A percentile compares a stretch with the other conserved stretches of the same genome.
These are phyloP conservation scores for Phytopythium aichiense DNA, from an alignment of 352 stramenopile species.

Conservation along the genomic window DNA sequence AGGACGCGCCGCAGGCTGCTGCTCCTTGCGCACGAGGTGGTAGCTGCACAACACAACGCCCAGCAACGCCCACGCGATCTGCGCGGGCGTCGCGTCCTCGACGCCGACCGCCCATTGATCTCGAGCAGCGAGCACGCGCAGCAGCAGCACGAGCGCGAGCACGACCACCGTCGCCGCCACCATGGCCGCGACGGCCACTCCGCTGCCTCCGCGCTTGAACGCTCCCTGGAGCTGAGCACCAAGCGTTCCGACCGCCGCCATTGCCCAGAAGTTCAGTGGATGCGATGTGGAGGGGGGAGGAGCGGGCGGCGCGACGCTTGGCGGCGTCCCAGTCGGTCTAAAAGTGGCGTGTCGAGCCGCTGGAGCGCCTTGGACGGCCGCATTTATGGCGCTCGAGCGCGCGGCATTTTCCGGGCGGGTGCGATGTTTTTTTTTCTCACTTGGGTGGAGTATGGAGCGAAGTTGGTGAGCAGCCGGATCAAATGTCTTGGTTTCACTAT, in stretches of 20 bases:
- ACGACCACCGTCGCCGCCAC: slow-evolving; percentile 4
- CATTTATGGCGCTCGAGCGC: neutral
- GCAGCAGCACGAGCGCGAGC: neutral
- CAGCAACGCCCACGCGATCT: slow-evolving; percentile 6
- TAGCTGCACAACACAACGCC: slow-evolving; percentile 7
- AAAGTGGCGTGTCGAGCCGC: neutral
- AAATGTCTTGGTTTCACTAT: neutral
- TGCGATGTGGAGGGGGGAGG: neutral
- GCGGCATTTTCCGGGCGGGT: neutral
- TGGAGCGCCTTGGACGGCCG: neutral
- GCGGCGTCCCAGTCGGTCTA: neutral
- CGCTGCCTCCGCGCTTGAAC: slow-evolving; percentile 1
- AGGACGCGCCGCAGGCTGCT: neutral
- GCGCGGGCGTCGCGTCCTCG: slow-evolving; percentile 3
- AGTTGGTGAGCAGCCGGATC: neutral
- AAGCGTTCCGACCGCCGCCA: neutral
- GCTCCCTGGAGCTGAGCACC: neutral
- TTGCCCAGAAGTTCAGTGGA: neutral
- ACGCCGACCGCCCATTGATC: neutral
- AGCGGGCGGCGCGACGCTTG: neutral
- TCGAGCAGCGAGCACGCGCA: neutral
- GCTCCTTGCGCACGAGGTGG: slow-evolving; percentile 8
- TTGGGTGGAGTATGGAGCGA: neutral
- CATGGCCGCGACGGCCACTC: slow-evolving; percentile 2
- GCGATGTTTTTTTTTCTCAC: neutral